Base-by-base conservation (phyloP, 2,329 filamentous ascomycete species). In the Exophiala bonariae region DNA sequence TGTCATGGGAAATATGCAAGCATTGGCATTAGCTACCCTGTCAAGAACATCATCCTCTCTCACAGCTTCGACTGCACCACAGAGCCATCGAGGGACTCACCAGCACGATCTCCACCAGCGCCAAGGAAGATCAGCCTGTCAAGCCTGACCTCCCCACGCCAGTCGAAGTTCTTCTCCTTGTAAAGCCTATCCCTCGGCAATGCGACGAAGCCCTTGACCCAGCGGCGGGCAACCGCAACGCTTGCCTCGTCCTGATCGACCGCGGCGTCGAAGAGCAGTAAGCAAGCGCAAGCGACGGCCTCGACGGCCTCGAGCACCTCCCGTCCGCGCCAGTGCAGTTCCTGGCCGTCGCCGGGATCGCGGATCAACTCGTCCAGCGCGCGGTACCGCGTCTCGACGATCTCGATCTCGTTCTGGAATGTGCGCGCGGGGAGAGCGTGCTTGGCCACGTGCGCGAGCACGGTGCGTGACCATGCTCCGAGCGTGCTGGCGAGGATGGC, bases 241-340 rank as follows among this genome's bases (percentile, higher is more conserved):
- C 65, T 64, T 14, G 67, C 54, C 7, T 47, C 52, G 53, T 70
- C 63, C 2, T 58, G 58, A 44, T 69, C 66, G 3, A 61, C 56
- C 3, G 61, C 56, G 1, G 67, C 67, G 57, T 74, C 72, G 18
- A 64, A 59, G 9, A 67, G 58, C 16, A 74, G 56, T 32, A 72
- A 56, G 2, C 61, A 54, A 6, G 62, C 63, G 33, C 61, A 58
- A 1, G 69, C 60, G 6, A 73, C 49, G 30, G 49, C 54, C 38
- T 54, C 54, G 38, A 57, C 34, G 26, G 50, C 43, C 3, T 44
- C 46, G 9, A 54, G 46, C 6, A 57, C 31, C 18, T 38, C 44
- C 30, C 54, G 36, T 11, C 54, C 52, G 3, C 44, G 43, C 14
- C 49, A 48, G 7, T 45, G 47, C n/a, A 54, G 38, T 14, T 44